Conservation (phyloP, 2,329 filamentous ascomycete genomes). For the Clonostachys rosea region DNA sequence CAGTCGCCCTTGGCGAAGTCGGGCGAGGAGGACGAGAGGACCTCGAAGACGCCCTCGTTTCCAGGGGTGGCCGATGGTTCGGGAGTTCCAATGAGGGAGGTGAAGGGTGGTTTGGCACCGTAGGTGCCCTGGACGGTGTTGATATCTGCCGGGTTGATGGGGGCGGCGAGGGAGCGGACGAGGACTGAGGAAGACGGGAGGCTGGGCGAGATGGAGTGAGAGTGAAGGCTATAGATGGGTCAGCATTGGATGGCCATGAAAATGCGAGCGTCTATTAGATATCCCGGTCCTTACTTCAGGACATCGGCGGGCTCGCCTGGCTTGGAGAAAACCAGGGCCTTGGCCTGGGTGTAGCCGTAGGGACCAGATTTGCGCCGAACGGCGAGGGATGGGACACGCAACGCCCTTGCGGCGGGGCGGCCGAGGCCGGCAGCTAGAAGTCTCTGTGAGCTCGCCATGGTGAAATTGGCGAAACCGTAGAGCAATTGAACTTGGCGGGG, state of each 20-base stretch:
- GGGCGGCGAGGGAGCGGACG: constrained; percentile 81
- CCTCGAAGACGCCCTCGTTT: constrained; percentile 92
- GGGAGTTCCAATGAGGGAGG: constrained; percentile 69
- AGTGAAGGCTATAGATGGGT: constrained; percentile 50
- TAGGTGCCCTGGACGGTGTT: constrained; percentile 98
- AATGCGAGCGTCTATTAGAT: not conserved
- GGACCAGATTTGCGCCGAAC: constrained; percentile 51
- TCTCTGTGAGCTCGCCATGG: too few species aligned
- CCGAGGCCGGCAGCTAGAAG: too few species aligned
- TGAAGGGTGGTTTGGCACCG: constrained; percentile 77
- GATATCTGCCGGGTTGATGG: constrained; percentile 96
- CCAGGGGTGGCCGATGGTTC: constrained; percentile 74
- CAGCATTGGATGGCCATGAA: not conserved
- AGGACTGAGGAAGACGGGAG: constrained; percentile 64
- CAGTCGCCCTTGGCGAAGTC: constrained; percentile 74
- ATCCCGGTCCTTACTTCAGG: constrained; percentile 37
- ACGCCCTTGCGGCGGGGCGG: too few species aligned
- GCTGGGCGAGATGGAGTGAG: constrained; percentile 71
- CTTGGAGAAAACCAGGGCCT: constrained; percentile 71
- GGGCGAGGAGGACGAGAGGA: constrained; percentile 55
- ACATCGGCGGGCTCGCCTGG: constrained; percentile 74
- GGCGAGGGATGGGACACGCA: constrained; percentile 2
- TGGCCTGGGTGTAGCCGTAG: constrained; percentile 81
- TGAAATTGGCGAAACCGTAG: too few species aligned
- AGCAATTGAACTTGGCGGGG: too few species aligned